Percentiles rank a stretch among this genome's conserved stretches.
Evolutionary conservation across 2,329 filamentous ascomycete genomes (phyloP).

Genomic region (Pseudocercospora cruenta): DNA sequence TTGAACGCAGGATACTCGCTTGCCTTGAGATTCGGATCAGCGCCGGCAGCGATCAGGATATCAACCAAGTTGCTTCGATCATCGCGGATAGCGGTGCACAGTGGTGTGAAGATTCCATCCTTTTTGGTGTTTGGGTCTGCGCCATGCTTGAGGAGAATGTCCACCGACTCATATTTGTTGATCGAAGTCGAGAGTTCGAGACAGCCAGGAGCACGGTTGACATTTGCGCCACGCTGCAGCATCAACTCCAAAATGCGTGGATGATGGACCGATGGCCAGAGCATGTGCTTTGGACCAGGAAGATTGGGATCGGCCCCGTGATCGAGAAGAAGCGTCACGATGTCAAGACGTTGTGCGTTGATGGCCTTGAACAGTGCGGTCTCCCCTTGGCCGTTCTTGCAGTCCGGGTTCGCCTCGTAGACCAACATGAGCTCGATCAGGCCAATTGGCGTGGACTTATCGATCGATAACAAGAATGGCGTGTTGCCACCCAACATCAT

Average conservation of each 20-base stretch:
- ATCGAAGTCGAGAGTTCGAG: conserved; percentile 66
- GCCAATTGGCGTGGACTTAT: conserved; percentile 58
- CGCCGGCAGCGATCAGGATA: conserved; percentile 59
- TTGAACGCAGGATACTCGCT: conserved; percentile 70
- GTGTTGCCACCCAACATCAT: conserved; percentile 62
- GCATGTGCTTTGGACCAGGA: conserved; percentile 59
- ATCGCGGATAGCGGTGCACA: conserved; percentile 70
- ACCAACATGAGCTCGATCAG: conserved; percentile 64
- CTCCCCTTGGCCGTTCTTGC: conserved; percentile 64
- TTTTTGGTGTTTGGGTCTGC: conserved; percentile 65
- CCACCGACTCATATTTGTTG: conserved; percentile 64
- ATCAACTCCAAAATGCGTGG: conserved; percentile 62
- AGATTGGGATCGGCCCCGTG: conserved; percentile 69
- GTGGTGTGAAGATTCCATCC: conserved; percentile 68
- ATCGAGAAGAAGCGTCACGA: conserved; percentile 59
- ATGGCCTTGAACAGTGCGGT: conserved; percentile 68
- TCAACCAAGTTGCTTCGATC: conserved; percentile 65
- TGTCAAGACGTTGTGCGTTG: conserved; percentile 58
- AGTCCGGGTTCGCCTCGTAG: conserved; percentile 62
- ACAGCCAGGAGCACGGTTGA: conserved; percentile 66
- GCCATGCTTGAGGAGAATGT: conserved; percentile 64
- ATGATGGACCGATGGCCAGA: conserved; percentile 67
- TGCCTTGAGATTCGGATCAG: conserved; percentile 58
- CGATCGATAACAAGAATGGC: conserved; percentile 63
- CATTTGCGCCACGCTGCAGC: conserved; percentile 56